These are phyloP conservation scores for Suhomyces anneliseae DNA, from an alignment of 1,139 yeast species.

Conservation along the genomic window DNA sequence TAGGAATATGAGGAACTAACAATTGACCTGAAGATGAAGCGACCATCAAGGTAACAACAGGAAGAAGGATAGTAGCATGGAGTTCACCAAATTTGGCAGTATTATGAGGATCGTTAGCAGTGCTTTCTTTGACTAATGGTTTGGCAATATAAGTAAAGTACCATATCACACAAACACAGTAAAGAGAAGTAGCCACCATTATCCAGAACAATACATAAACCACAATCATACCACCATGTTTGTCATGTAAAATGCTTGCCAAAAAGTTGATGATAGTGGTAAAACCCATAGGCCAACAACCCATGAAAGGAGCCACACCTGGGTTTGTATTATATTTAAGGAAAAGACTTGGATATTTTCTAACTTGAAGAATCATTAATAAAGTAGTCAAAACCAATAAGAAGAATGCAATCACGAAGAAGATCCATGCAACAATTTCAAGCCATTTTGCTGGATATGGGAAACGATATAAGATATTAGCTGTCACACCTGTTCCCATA, in stretches of 20 bases:
- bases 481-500: constrained; percentile 85
- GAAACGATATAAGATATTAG: constrained; percentile 58
- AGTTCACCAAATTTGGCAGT: constrained; percentile 21
- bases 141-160: constrained; percentile 42
- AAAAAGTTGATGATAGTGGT: constrained; percentile 63
- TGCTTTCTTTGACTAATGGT: neutral
- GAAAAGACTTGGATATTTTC: constrained; percentile 35
- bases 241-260: constrained; percentile 33
- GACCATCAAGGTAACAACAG: constrained; percentile 77
- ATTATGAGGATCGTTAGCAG: constrained; percentile 13
- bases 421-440: constrained; percentile 52
- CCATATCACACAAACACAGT: constrained; percentile 58
- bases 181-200: constrained; percentile 50
- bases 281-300: constrained; percentile 78
- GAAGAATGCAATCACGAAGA: constrained; percentile 53
- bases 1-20: constrained; percentile 46
- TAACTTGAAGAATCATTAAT: constrained; percentile 39
- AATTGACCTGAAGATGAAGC: constrained; percentile 65
- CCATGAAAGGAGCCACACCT: constrained; percentile 60
- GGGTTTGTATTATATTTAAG: constrained; percentile 43
- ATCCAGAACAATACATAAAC: constrained; percentile 72
- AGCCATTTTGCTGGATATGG: constrained; percentile 70
- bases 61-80: constrained; percentile 56
- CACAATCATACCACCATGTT: constrained; percentile 36
- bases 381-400: constrained; percentile 43